Percentiles rank a stretch among this genome's conserved stretches.
phyloP scores from a whole-genome alignment of 192 early-diverging fungal species.

The Helicostylum pulchrum region DNA sequence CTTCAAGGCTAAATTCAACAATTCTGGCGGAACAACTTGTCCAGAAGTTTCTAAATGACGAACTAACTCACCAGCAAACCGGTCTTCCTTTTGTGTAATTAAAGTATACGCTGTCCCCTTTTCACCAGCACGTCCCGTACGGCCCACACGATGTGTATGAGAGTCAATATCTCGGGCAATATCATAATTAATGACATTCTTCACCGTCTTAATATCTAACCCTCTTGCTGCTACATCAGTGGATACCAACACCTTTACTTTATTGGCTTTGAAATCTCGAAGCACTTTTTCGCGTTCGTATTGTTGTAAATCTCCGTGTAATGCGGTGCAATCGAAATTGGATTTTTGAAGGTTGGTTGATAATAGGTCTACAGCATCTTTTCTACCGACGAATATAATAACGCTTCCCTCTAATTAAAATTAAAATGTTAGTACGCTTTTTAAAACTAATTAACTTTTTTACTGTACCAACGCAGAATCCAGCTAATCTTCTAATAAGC shows the following conservation, averaged over 20 bases:
- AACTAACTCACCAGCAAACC: slow-evolving; percentile 61
- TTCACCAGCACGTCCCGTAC: slow-evolving; percentile 69
- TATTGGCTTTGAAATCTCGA: slow-evolving; percentile 59
- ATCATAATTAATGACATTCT: slow-evolving; percentile 80
- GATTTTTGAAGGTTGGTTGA: slow-evolving; percentile 55
- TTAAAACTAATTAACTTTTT: too few relatives aligned
- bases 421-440: too few relatives aligned
- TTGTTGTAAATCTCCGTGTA: slow-evolving; percentile 82
- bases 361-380: slow-evolving; percentile 70
- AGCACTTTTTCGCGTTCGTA: slow-evolving; percentile 71
- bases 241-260: slow-evolving; percentile 59
- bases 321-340: slow-evolving; percentile 53
- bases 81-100: slow-evolving; percentile 61
- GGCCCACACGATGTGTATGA: slow-evolving; percentile 76
- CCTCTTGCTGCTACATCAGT: slow-evolving; percentile 76
- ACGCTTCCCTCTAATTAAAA: slow-evolving; percentile 55
- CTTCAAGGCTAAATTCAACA: slow-evolving; percentile 49
- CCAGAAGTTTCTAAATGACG: slow-evolving; percentile 56
- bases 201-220: slow-evolving; percentile 73
- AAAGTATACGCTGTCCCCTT: slow-evolving; percentile 65
- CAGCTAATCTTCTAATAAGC: slow-evolving; percentile 55
- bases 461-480: slow-evolving; percentile 50
- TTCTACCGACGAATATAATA: slow-evolving; percentile 73
- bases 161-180: slow-evolving; percentile 79
- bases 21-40: slow-evolving; percentile 42